Conservation (phyloP, 495 filamentous ascomycete genomes). For the Tuber calosporum region DNA sequence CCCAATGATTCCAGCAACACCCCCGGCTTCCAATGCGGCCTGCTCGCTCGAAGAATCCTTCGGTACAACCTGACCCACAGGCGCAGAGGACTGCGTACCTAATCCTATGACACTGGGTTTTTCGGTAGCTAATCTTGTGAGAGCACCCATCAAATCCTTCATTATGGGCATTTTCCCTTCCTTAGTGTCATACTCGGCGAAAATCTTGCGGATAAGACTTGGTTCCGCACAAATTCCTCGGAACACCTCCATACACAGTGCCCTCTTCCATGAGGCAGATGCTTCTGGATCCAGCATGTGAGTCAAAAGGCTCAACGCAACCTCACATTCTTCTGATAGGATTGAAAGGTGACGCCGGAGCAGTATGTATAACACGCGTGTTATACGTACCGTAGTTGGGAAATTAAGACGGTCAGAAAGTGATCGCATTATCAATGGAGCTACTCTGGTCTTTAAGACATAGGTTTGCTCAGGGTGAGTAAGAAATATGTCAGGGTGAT, state of each 20-base stretch:
- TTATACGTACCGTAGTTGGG: constrained; percentile 70
- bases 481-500: constrained; percentile 72
- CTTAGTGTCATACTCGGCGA: constrained; percentile 65
- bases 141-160: constrained; percentile 68
- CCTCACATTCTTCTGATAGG: constrained; percentile 71
- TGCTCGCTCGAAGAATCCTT: constrained; percentile 60
- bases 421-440: constrained; percentile 72
- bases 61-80: constrained; percentile 46
- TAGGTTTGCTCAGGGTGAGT: constrained; percentile 73
- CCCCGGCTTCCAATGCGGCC: constrained; percentile 76
- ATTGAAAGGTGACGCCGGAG: constrained; percentile 68
- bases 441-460: constrained; percentile 66
- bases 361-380: constrained; percentile 71
- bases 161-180: constrained; percentile 70
- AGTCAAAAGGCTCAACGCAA: constrained; percentile 74
- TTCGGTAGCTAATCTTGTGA: constrained; percentile 84
- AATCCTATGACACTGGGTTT: constrained; percentile 81
- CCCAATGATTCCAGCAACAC: constrained; percentile 79
- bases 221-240: constrained; percentile 75
- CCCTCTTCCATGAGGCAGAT: constrained; percentile 70
- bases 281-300: constrained; percentile 81
- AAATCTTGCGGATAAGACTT: constrained; percentile 69
- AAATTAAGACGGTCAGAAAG: constrained; percentile 74
- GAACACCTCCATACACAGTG: constrained; percentile 84
- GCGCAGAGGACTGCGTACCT: constrained; percentile 74